Evolutionary conservation across 257 asterid species (phyloP).

Genomic region (Solanum pennellii): DNA sequence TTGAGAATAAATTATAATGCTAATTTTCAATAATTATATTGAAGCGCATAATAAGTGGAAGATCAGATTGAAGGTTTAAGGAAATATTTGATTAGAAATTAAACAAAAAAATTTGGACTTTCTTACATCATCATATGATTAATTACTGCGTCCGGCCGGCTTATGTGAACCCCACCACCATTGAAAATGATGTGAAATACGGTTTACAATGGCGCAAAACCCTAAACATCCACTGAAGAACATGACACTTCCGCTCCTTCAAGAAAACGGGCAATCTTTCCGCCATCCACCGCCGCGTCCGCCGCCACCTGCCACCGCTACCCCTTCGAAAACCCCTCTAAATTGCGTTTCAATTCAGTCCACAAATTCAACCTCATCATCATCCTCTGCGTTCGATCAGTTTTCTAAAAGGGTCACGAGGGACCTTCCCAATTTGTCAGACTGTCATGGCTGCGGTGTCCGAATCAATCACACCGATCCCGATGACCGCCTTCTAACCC

Average conservation of each 20-base stretch:
- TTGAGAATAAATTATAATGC: neutral
- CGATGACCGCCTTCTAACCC: constrained; percentile 54
- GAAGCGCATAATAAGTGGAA: neutral
- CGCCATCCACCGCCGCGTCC: constrained; percentile 1
- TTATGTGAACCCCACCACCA: neutral
- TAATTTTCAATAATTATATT: neutral
- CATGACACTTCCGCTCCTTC: neutral
- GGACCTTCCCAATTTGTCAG: constrained; percentile 63
- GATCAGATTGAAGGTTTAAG: neutral
- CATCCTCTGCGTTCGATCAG: neutral
- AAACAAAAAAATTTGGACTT: neutral
- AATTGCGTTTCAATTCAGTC: neutral
- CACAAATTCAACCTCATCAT: neutral
- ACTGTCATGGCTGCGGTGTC: constrained; percentile 65
- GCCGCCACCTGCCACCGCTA: neutral
- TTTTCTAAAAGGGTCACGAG: constrained; percentile 43
- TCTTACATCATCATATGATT: neutral
- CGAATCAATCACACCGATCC: constrained; percentile 55
- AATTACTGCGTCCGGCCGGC: neutral
- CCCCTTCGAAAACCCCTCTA: neutral
- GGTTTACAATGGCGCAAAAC: neutral
- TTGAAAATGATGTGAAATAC: neutral
- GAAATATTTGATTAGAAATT: neutral
- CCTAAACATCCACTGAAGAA: neutral
- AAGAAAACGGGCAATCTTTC: neutral